Evolutionary conservation across 1,284 basidiomycete species (phyloP), one percentile per base, ranked within the genome.

Genomic region (Schizopora paradoxa): DNA sequence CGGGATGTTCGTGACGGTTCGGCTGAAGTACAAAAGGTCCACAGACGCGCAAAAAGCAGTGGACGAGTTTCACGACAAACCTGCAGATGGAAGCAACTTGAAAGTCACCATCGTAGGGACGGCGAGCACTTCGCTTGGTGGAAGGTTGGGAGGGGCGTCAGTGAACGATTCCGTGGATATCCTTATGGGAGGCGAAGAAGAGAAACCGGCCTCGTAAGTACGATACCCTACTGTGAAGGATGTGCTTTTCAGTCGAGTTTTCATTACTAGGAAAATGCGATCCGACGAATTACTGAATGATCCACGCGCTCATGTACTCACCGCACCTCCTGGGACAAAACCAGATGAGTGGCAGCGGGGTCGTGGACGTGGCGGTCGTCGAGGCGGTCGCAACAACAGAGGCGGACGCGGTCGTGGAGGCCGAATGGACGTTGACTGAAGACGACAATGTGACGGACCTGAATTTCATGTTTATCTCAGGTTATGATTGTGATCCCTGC

Each of bases 61-160:
- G 2, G 60, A 72, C 54, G 81, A 82, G 56, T 93, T 89, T 62
- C 66, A 93, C 64, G 80, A 79, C 33, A 84, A 87, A 55, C 78
- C 82, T 7, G 90, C 90, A 1, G 90, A 93, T 52, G 90, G 90
- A 0, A 81, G 83, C 49, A 73, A 73, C 8, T 66, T 93, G 31
- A 73, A 67, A 5, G 85, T 93, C 7, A 65, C 65, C 41, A 63
- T 90, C 42, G 71, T 89, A 6, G 83, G 84, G 3, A 51, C 39
- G 39, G 28, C 47, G 10, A 70, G 68, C 19, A 67, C 66, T 2
- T 60, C 63, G 37, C 66, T 72, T 13, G 74, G 75, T 16, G 70
- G 73, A 7, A 65, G 72, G 4, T 64, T 84, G 2, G 72, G 68
- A n/a, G 75, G 74, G 3, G 79, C 48, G 59, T 80, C 42, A 73